Evolutionary conservation across 192 early-diverging fungal species (phyloP), one percentile per base, ranked within the genome.

Genomic region (Backusella tarrabulga): DNA sequence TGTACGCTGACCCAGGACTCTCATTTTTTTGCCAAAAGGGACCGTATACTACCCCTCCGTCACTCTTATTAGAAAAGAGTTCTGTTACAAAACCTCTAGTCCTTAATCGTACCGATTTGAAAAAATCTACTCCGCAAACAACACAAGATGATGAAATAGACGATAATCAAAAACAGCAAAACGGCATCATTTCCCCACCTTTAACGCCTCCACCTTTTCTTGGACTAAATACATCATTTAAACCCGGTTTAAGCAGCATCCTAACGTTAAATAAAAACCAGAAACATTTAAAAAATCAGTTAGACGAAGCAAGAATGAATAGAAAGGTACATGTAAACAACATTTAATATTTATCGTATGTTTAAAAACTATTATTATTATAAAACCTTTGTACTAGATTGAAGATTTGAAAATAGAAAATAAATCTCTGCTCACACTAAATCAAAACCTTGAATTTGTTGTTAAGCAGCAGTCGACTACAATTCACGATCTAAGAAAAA

Each of bases 391-490:
- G 46, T n/a, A 19, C 12, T 72, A 77, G 76, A 77, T 77, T 66
- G 69, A 71, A 19, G 76, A 77, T 34, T 46, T 77, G 21, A 70
- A 77, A 72, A 77, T 77, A 23, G 76, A 77, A 77, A 77, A 77
- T 19, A 63, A 71, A n/a, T 72, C 69, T 4, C 34, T 77, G 0
- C 72, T 77, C 15, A 66, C 76, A 26, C 15, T 77, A 21, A 77
- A 77, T 60, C 5, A 71, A 40, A 77, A 70, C 2, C 23, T 77
- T 5, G 76, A 77, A 42, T 35, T 70, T 15, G 70, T 52, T 8
- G 76, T 77, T 29, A 44, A 54, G 29, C 69, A 72, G 36, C 76
- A 77, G 29, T 71, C 76, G 2, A 46, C 34, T 40, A 52, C 50
- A 8, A 77, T 77, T 7, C 34, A 41, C 26, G 70, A 77, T 56